phyloP scores from a whole-genome alignment of 1,284 basidiomycete species.

The Sphaerobolus stellatus region DNA sequence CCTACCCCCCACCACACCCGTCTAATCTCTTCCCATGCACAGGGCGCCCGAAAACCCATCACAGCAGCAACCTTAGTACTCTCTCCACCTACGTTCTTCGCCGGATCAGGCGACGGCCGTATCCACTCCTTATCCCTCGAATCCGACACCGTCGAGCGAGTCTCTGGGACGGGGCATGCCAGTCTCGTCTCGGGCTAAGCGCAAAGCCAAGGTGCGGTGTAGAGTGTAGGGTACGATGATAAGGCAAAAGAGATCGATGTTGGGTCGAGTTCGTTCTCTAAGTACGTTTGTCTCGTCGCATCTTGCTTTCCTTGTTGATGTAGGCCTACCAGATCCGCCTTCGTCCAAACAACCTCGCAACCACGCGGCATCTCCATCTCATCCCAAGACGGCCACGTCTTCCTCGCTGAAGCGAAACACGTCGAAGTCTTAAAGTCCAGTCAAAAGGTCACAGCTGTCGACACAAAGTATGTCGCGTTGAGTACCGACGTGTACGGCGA shows the following conservation, averaged over 20 bases:
- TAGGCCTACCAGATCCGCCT: conserved; percentile 18
- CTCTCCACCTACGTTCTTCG: conserved; percentile 61
- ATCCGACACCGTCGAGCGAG: conserved; percentile 31
- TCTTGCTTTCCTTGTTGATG: too few species aligned
- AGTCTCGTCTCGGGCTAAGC: conserved; percentile 71
- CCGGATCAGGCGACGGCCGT: conserved; percentile 83
- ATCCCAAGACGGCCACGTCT: conserved; percentile 61
- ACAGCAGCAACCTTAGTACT: conserved; percentile 57
- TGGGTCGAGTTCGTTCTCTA: not conserved
- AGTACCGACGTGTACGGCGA: conserved; percentile 52
- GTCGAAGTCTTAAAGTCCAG: conserved; percentile 71
- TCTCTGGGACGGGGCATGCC: conserved; percentile 70
- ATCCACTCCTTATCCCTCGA: conserved; percentile 57
- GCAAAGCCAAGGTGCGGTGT: conserved; percentile 53
- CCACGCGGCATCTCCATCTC: too few species aligned
- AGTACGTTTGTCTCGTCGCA: not conserved
- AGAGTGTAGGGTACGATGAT: conserved; percentile 81
- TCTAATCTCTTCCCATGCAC: too few species aligned
- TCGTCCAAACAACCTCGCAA: conserved; percentile 75
- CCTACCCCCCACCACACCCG: too few species aligned
- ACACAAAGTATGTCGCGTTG: conserved; percentile 54
- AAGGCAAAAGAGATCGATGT: conserved; percentile 64
- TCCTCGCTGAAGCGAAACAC: conserved; percentile 65
- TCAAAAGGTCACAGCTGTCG: conserved; percentile 60
- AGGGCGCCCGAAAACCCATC: conserved; percentile 82